Percentiles rank a stretch among this genome's conserved stretches.
Evolutionary conservation across 495 filamentous ascomycete species (phyloP).

Genomic region (Tuber melanosporum): DNA sequence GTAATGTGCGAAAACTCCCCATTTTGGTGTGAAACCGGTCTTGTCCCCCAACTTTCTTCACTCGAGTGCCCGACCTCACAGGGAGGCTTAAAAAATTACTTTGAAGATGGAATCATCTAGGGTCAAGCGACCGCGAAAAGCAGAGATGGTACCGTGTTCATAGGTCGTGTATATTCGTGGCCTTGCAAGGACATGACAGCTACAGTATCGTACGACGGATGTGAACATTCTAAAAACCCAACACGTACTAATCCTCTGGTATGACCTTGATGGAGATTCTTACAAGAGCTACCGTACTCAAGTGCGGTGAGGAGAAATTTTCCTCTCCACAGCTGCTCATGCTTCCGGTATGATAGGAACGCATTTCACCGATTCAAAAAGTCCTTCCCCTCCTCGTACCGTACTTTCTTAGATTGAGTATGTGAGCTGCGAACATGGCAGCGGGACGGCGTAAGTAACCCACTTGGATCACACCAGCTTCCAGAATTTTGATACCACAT

Average conservation of each 20-base stretch:
- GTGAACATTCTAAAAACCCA: not conserved
- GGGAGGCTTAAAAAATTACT: too few relatives aligned
- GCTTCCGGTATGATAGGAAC: not conserved
- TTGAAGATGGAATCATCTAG: too few relatives aligned
- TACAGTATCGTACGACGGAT: not conserved
- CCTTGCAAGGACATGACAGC: not conserved
- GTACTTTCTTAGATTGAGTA: not conserved
- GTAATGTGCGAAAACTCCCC: too few relatives aligned
- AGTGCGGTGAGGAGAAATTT: not conserved
- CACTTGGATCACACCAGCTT: not conserved
- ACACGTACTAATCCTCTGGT: not conserved
- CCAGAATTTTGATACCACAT: not conserved
- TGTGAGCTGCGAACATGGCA: not conserved
- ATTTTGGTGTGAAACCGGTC: too few relatives aligned
- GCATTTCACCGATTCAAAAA: not conserved
- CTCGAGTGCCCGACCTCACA: not conserved
- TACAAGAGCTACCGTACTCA: not conserved
- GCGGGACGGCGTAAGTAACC: not conserved
- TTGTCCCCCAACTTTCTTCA: too few relatives aligned
- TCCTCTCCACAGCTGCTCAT: not conserved
- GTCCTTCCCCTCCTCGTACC: not conserved
- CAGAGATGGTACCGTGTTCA: not conserved
- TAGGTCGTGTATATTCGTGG: not conserved
- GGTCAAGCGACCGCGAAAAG: not conserved
- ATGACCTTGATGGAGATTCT: not conserved